Base-by-base conservation (phyloP, 2,329 filamentous ascomycete genomes). In the Pseudogymnoascus sp. region DNA sequence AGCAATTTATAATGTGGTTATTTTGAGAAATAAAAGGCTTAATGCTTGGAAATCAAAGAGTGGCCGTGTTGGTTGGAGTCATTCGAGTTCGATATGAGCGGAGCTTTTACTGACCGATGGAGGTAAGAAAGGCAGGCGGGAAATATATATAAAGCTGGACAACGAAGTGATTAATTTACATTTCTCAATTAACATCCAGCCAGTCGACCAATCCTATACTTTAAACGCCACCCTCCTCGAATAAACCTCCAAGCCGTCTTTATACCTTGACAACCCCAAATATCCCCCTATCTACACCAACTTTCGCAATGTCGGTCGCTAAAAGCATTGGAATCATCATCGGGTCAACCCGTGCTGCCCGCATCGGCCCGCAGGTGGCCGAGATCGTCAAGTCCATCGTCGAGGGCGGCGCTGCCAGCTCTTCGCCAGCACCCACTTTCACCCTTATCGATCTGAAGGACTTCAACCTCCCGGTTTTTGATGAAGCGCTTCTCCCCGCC, bases 391-490 rank as follows among this genome's bases (percentile, higher is more conserved):
- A 68, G 35, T 65, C 67, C 14, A 61, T 67, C 37, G 62, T 76
- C 19, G 65, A 72, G 60, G 65, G 35, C 69, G 21, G 29, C 64
- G 66, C 7, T 64, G 70, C 23, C 45, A 6, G 19, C 66, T 43
- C 12, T 21, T 7, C 55, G 62, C 60, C 3, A 60, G 63, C 4
- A 60, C 33, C 64, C 62, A 64, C 14, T 66, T 71, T 77, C 29
- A 59, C 64, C 3, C 63, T 68, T 19, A 69, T 79, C 49, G 75
- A 79, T 63, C 62, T 79, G 14, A 69, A 69, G 31, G 67, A 72
- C 38, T 75, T 74, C 65, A 73, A 74, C 59, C 76, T 82, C 6
- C 79, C 79, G 8, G 66, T 81, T 6, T 79, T 71, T 60, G 73
- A 80, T 66, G 79, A 83, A 68, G 65, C 70, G 0, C 70, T 73